A percentile compares a stretch with the other conserved stretches of the same genome.
phyloP scores from a whole-genome alignment of 805 yeast genomes.

The Saturnispora sanitii region DNA sequence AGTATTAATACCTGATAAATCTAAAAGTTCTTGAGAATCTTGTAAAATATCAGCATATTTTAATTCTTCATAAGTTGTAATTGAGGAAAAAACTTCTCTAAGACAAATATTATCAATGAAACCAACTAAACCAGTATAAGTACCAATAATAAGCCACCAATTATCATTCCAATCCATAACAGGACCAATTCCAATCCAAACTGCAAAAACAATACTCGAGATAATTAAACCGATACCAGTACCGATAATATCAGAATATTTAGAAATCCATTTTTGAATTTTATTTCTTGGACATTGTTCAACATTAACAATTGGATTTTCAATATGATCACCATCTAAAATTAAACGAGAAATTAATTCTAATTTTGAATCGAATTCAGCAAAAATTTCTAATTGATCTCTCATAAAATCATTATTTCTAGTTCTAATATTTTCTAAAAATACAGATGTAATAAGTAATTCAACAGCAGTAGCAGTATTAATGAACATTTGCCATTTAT shows the following conservation, averaged over 20 bases:
- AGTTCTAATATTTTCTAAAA: slow-evolving; percentile 31
- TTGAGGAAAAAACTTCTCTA: slow-evolving; percentile 28
- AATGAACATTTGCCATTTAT: slow-evolving; percentile 32
- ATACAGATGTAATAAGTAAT: slow-evolving; percentile 25
- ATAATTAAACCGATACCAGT: slow-evolving; percentile 31
- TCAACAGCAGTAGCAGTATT: slow-evolving; percentile 32
- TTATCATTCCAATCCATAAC: slow-evolving; percentile 27
- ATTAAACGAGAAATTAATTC: slow-evolving; percentile 14
- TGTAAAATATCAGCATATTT: slow-evolving; percentile 21
- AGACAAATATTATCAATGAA: slow-evolving; percentile 33
- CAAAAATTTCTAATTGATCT: slow-evolving; percentile 13
- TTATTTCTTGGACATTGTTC: slow-evolving; percentile 14
- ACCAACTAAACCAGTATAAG: slow-evolving; percentile 35
- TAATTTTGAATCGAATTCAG: slow-evolving; percentile 22
- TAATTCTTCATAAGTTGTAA: slow-evolving; percentile 12
- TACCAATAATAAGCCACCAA: slow-evolving; percentile 38
- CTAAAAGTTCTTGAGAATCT: slow-evolving; percentile 26
- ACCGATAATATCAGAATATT: slow-evolving; percentile 33
- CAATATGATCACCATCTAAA: slow-evolving; percentile 6
- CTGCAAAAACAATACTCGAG: slow-evolving; percentile 25
- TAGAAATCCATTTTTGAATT: slow-evolving; percentile 13
- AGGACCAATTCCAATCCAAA: slow-evolving; percentile 31
- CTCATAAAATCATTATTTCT: slow-evolving; percentile 28
- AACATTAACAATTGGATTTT: slow-evolving; percentile 22
- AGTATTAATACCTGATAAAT: slow-evolving; percentile 18